phyloP scores from a whole-genome alignment of 495 filamentous ascomycete species.

The Aspergillus steynii region DNA sequence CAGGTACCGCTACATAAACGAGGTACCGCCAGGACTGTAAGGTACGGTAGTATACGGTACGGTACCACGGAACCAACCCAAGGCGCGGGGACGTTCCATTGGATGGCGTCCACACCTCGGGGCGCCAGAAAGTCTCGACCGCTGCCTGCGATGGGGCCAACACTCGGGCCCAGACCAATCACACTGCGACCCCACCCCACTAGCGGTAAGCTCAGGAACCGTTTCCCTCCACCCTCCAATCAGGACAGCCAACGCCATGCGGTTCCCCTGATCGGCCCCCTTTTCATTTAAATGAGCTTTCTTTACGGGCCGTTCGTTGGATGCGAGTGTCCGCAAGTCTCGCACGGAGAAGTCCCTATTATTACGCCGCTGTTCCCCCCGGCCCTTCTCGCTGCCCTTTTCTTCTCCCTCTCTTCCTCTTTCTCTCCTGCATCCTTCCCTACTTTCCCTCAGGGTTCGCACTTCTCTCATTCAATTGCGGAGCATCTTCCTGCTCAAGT shows the following conservation, averaged over 20 bases:
- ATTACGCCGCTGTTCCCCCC: conserved; percentile 8
- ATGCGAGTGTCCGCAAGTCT: background rate
- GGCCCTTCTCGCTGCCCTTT: conserved; percentile 13
- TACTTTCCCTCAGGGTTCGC: conserved; percentile 21
- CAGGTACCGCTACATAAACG: too few relatives aligned
- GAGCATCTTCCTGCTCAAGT: conserved; percentile 32
- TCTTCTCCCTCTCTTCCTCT: conserved; percentile 17
- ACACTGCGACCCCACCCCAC: conserved; percentile 11
- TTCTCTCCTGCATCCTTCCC: conserved; percentile 25
- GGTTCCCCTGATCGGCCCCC: conserved; percentile 21
- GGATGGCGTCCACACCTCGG: background rate
- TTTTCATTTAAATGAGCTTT: conserved; percentile 16
- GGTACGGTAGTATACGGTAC: background rate
- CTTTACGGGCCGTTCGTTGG: conserved; percentile 8
- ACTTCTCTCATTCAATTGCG: conserved; percentile 8
- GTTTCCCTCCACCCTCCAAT: conserved; percentile 10
- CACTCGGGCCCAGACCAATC: conserved; percentile 1
- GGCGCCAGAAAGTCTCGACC: conserved; percentile 13
- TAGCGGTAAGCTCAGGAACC: conserved; percentile 19
- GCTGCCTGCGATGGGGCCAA: conserved; percentile 10
- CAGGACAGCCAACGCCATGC: background rate
- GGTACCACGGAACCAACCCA: conserved; percentile 2
- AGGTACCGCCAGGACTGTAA: background rate
- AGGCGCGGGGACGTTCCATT: too few relatives aligned
- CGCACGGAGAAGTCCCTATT: conserved; percentile 7